Percentiles rank a stretch among this genome's conserved stretches.
Conservation (phyloP, 2,329 filamentous ascomycete genomes). For the Zelopaecilomyces penicillatus region DNA sequence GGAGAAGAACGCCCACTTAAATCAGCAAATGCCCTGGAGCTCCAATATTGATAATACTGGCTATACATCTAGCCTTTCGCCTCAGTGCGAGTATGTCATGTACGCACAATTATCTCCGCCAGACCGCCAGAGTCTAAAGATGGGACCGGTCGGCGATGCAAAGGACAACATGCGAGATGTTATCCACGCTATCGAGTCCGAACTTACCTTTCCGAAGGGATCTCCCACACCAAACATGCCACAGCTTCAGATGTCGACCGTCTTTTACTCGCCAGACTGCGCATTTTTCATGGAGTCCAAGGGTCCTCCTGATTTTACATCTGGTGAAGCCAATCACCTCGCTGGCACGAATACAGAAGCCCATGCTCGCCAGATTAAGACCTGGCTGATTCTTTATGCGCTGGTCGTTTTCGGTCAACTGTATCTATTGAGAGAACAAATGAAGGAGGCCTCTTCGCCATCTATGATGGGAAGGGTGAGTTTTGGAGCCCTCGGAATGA, state of each 20-base stretch:
- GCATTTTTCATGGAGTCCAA: constrained; percentile 58
- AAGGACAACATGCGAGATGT: constrained; percentile 27
- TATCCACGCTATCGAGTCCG: constrained; percentile 50
- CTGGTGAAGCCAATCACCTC: constrained; percentile 46
- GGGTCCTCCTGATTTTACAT: constrained; percentile 48
- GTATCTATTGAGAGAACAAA: constrained; percentile 53
- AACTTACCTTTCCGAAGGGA: constrained; percentile 53
- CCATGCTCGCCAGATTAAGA: constrained; percentile 46
- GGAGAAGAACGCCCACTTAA: constrained; percentile 43
- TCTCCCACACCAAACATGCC: constrained; percentile 48
- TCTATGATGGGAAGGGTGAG: constrained; percentile 60
- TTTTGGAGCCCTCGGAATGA: constrained; percentile 52
- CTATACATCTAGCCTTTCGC: constrained; percentile 49
- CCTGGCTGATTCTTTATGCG: constrained; percentile 50
- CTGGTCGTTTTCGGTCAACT: constrained; percentile 53
- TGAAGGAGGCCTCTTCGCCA: constrained; percentile 58
- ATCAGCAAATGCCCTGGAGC: constrained; percentile 66
- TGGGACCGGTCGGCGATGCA: constrained; percentile 22
- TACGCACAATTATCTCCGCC: constrained; percentile 70
- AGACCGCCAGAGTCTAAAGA: constrained; percentile 27
- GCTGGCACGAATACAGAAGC: constrained; percentile 53
- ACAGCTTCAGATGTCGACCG: constrained; percentile 50
- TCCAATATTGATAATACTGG: constrained; percentile 56
- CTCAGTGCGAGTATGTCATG: constrained; percentile 82
- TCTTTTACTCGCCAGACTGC: constrained; percentile 62